Conservation (phyloP, 2,329 filamentous ascomycete genomes). For the Phyllosticta paracitricarpa region DNA sequence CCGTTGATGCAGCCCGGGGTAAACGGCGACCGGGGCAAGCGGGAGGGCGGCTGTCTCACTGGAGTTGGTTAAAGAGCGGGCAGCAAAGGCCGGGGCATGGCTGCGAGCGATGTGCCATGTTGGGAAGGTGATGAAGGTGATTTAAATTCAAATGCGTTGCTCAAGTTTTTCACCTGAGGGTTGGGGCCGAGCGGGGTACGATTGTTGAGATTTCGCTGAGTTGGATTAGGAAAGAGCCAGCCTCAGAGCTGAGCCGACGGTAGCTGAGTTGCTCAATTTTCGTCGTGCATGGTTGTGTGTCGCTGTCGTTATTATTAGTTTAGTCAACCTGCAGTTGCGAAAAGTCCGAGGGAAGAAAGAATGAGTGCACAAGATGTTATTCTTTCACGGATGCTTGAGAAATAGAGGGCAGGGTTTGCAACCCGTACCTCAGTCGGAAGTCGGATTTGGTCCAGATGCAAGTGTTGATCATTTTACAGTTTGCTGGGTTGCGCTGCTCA, state of each 20-base stretch:
- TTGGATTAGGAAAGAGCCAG: neutral
- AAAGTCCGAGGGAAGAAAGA: no score
- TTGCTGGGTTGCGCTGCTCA: neutral
- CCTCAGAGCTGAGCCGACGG: neutral
- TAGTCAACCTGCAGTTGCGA: no score
- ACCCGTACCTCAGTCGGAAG: neutral
- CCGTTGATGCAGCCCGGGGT: neutral
- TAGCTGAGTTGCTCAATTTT: neutral
- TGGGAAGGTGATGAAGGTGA: neutral
- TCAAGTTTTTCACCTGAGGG: neutral
- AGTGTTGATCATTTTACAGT: neutral
- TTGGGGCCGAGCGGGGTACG: neutral
- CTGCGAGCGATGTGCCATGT: neutral
- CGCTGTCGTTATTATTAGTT: no score
- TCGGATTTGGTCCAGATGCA: neutral
- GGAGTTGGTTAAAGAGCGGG: neutral
- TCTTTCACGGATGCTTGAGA: neutral
- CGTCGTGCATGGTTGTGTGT: neutral
- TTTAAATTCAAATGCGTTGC: neutral
- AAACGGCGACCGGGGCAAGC: neutral
- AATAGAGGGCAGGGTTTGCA: neutral
- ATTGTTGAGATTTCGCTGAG: neutral
- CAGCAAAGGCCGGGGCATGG: neutral
- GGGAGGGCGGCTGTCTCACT: neutral
- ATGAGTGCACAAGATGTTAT: neutral